Evolutionary conservation across 495 filamentous ascomycete species (phyloP).

Genomic region (Recurvomyces mirabilis): DNA sequence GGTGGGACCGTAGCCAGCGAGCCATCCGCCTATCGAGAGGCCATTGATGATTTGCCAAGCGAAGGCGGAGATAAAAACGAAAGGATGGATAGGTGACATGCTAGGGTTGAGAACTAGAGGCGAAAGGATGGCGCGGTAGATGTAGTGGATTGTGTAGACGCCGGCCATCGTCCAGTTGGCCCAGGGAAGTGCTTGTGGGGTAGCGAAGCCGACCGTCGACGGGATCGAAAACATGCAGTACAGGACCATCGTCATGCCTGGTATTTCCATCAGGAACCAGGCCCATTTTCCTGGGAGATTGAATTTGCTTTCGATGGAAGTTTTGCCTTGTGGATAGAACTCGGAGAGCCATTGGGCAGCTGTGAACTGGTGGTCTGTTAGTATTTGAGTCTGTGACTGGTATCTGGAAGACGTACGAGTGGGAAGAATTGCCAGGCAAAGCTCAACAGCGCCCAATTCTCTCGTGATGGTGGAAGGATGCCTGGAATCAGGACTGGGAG

Average conservation of each 20-base stretch:
- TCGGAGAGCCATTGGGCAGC: slow-evolving; percentile 32
- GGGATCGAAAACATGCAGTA: slow-evolving; percentile 64
- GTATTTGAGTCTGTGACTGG: background rate
- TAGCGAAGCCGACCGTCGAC: slow-evolving; percentile 34
- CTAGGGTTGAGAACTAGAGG: slow-evolving; percentile 70
- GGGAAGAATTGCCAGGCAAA: slow-evolving; percentile 39
- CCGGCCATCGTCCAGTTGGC: slow-evolving; percentile 56
- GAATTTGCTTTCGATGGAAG: slow-evolving; percentile 57
- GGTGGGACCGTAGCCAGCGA: slow-evolving; percentile 63
- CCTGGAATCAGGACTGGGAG: slow-evolving; percentile 27
- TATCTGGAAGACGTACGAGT: slow-evolving; percentile 26
- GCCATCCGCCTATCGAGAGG: slow-evolving; percentile 62
- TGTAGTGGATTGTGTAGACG: slow-evolving; percentile 65
- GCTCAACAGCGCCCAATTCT: slow-evolving; percentile 38
- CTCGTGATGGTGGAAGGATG: slow-evolving; percentile 39
- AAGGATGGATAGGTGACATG: slow-evolving; percentile 71
- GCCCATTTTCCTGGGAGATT: slow-evolving; percentile 82
- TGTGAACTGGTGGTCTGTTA: slow-evolving; percentile 26
- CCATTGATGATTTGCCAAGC: slow-evolving; percentile 74
- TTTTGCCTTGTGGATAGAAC: slow-evolving; percentile 57
- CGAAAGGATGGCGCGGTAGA: slow-evolving; percentile 73
- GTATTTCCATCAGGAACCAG: slow-evolving; percentile 80
- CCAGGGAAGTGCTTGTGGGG: slow-evolving; percentile 42
- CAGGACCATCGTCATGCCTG: slow-evolving; percentile 62
- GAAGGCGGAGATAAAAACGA: slow-evolving; percentile 49